Evolutionary conservation across 352 stramenopile genomes (phyloP), one percentile per base, ranked within the genome.

Genomic region (Nothophytophthora sp.): DNA sequence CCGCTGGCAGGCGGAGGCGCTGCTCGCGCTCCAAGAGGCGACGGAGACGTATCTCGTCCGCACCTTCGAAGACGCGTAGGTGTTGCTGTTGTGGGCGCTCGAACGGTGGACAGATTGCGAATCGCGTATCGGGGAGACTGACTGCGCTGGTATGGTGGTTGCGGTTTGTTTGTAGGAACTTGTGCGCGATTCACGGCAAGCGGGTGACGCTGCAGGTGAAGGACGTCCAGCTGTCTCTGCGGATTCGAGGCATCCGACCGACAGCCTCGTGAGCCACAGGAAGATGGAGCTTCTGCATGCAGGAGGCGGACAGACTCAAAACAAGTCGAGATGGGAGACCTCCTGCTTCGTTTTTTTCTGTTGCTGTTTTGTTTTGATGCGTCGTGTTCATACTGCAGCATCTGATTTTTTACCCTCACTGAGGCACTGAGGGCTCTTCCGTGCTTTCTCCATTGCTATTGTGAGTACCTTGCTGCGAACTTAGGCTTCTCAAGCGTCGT

Each of bases 121-220:
- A 3, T 19, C 40, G n/a, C 15, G 16, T 8, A 41, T 6, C 7
- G 19, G 3, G 22, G 15, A 19, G 22, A 34, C 24, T 39, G 38
- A 30, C 5, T 16, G n/a, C 23, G 4, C 1, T 22, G 8, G 16
- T 5, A 19, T 44, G 13, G 9, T 35, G 18, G 28, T 50, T 16
- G 40, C 34, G 36, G 23, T n/a, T 27, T 54, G 27, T 54, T 25
- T 49, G 18, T 52, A 97, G 91, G 53, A 98, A 98, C 78, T 78
- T 99, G 52, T 98, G 94, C 69, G 88, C 93, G 19, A 98, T 98
- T 49, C 92, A 98, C 73, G 92, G 88, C 55, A 98, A 98, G 70
- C 90, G 95, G 58, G 92, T 98, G 29, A 98, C 94, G 15, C 82
- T 98, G 55, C 97, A 98, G 88, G 86, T 92, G 28, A 98, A 97